phyloP scores from a whole-genome alignment of 208 protist species.

The Strigomonas culicis region DNA sequence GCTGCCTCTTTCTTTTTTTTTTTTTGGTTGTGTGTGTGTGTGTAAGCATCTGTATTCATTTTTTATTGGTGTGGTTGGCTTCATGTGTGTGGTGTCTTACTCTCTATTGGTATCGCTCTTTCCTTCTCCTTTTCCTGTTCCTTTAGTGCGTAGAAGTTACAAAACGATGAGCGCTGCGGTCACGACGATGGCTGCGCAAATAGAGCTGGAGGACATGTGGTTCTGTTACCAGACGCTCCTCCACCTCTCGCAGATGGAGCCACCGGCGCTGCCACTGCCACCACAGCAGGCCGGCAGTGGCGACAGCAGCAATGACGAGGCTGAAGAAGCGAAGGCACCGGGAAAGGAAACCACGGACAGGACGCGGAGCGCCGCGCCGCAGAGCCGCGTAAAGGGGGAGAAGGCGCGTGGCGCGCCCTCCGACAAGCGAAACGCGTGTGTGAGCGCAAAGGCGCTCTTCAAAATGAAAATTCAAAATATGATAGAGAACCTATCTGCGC shows the following conservation, averaged over 20 bases:
- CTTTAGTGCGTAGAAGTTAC: background rate
- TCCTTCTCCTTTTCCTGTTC: background rate
- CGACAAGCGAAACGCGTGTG: no score
- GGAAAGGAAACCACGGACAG: background rate
- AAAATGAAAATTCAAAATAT: no score
- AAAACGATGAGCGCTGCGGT: background rate
- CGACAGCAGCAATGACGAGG: background rate
- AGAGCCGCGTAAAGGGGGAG: background rate
- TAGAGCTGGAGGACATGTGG: no score
- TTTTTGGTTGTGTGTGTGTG: constrained; percentile 3
- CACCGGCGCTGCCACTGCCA: background rate
- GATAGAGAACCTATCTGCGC: no score
- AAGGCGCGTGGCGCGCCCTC: background rate
- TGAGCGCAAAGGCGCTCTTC: no score
- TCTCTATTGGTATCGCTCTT: no score
- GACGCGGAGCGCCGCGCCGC: no score
- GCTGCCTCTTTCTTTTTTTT: constrained; percentile 6
- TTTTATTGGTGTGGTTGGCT: constrained; percentile 5
- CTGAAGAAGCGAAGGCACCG: background rate
- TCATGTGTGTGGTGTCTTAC: no score
- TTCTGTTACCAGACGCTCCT: background rate
- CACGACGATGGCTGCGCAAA: no score
- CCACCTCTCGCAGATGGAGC: background rate
- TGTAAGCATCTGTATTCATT: background rate
- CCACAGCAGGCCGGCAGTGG: background rate